Percentiles rank a stretch among this genome's conserved stretches.
Conservation (phyloP, 2,329 filamentous ascomycete species). For the Thielaviopsis euricoi region DNA sequence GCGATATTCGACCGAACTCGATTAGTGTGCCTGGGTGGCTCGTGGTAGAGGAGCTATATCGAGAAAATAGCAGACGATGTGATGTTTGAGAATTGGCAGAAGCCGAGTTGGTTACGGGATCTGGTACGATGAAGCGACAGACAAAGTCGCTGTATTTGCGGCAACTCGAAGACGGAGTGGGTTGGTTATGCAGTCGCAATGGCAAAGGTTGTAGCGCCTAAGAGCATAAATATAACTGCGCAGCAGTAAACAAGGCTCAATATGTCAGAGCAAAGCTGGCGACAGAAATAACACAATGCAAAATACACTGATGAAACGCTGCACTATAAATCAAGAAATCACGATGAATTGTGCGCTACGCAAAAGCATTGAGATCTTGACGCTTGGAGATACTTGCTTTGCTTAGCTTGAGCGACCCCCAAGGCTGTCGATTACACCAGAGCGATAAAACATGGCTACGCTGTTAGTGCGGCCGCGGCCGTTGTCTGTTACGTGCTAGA, state of each 20-base stretch:
- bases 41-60: not conserved
- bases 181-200: not conserved
- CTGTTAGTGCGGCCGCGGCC: not conserved
- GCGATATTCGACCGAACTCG: conserved; percentile 5
- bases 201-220: not conserved
- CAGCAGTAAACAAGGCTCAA: not conserved
- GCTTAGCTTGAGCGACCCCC: not conserved
- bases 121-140: not conserved
- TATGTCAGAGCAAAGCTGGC: not conserved
- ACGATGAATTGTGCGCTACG: not conserved
- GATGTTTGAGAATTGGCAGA: not conserved
- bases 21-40: not conserved
- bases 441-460: not conserved
- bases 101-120: not conserved
- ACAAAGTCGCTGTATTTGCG: not conserved
- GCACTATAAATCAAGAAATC: not conserved
- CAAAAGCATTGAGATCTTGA: not conserved
- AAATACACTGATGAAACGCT: not conserved
- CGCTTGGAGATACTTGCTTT: not conserved
- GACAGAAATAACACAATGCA: not conserved
- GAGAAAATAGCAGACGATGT: not conserved
- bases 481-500: not conserved
- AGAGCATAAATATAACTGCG: not conserved
- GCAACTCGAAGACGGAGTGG: not conserved
- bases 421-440: not conserved